phyloP scores from a whole-genome alignment of 352 stramenopile species.

The Phytophthora foliorum region DNA sequence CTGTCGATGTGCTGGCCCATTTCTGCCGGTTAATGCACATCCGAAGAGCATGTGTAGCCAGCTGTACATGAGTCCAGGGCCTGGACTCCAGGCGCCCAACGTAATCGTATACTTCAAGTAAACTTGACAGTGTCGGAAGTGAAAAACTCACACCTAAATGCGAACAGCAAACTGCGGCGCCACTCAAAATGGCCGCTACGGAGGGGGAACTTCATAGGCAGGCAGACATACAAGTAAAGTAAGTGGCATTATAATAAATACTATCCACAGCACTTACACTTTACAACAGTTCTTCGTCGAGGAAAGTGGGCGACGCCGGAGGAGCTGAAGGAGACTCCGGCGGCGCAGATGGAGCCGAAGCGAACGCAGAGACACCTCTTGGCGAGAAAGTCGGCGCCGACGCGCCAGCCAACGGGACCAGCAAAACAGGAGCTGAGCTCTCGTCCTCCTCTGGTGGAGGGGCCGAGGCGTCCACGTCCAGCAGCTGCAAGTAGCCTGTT shows the following conservation, averaged over 20 bases:
- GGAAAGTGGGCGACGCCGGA: conserved; percentile 18
- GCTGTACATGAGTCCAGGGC: conserved; percentile 2
- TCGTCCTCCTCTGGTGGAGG: conserved; percentile 42
- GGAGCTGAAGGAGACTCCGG: conserved; percentile 26
- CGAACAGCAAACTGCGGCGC: conserved; percentile 22
- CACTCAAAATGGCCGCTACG: neutral
- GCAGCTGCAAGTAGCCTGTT: conserved; percentile 62
- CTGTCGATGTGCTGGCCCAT: conserved; percentile 37
- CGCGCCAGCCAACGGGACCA: conserved; percentile 43
- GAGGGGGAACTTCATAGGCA: too few species aligned
- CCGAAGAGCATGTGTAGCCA: conserved; percentile 21
- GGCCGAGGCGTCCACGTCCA: conserved; percentile 53
- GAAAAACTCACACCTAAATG: conserved; percentile 11
- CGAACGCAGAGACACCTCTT: conserved; percentile 11
- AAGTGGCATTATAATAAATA: conserved; percentile 45
- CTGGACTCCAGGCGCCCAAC: neutral
- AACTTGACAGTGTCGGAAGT: conserved; percentile 8
- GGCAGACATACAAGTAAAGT: conserved; percentile 2
- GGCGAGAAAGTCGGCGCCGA: conserved; percentile 48
- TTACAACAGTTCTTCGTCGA: conserved; percentile 41
- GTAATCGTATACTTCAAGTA: conserved; percentile 16
- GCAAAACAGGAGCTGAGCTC: conserved; percentile 40
- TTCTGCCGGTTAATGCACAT: conserved; percentile 36
- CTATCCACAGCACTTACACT: conserved; percentile 35
- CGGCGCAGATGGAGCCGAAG: conserved; percentile 26